Base-by-base conservation (phyloP, 345 rosid genomes). In the Populus ilicifolia region DNA sequence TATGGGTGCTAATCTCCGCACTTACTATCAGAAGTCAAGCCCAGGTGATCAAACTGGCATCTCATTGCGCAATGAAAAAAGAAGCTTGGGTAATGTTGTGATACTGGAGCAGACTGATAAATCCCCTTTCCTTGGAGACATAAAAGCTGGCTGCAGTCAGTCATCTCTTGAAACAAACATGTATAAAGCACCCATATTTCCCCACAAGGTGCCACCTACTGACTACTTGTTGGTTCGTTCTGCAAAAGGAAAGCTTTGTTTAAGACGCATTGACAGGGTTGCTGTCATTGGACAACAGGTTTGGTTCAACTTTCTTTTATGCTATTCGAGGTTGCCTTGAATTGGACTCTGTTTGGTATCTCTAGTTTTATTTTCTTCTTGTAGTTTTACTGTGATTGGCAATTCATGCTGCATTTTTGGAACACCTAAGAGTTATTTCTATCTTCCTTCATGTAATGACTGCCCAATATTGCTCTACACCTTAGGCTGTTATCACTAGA, bases 281-380 rank as follows among this genome's bases (percentile, higher is more conserved):
- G 89, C 88, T 82, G 94, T 86, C 79, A 97, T 96, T 21, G 98
- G 98, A 59, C 98, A 96, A 81, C 97, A 96, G 98, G 98, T 96
- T 78, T 85, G 89, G 18, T 67, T 27, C 33, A 65, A n/a, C 63
- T n/a, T 59, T 65, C 39, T 65, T 65, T 30, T 5, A 35, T 30
- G 18, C 11, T 65, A 25, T 30, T 25, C 5, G 13, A 36, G 29
- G 38, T 69, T 68, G 23, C 27, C 38, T 68, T 38, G n/a, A 41
- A 43, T 64, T 73, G 23, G 76, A 74, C 70, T 23, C 46, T 33
- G 36, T 33, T 33, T 33, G 2, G 69, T 18, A 27, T 64, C 35
- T 64, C 70, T 67, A 43, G 46, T 43, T 41, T 39, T 23, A 56
- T 56, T 56, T 56, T 56, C 62, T 56, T 56, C 62, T 56, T 56